A percentile compares a stretch with the other conserved stretches of the same genome.
These are phyloP conservation scores for Verticillium klebahnii DNA, from an alignment of 2,329 filamentous ascomycete species.

Conservation along the genomic window DNA sequence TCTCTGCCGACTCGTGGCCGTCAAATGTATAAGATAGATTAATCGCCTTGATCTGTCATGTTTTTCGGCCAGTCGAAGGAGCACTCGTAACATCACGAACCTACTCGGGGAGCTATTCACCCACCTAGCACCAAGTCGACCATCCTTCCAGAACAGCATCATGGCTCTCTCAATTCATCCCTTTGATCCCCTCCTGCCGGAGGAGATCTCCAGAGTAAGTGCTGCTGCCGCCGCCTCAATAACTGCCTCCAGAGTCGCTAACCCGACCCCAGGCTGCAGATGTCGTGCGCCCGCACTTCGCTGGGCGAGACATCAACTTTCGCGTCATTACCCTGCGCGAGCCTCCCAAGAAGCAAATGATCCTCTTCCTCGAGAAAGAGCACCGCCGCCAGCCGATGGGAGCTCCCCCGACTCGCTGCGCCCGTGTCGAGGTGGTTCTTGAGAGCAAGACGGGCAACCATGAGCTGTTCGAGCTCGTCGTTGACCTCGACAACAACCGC, in stretches of 20 bases:
- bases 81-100: too few relatives aligned
- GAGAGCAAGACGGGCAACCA: conserved; percentile 5
- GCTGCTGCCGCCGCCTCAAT: neutral
- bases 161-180: conserved; percentile 11
- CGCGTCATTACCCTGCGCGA: conserved; percentile 46
- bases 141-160: neutral
- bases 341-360: conserved; percentile 42
- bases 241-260: neutral
- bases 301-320: conserved; percentile 27
- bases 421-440: conserved; percentile 32
- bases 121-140: neutral
- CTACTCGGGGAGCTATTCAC: too few relatives aligned
- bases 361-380: conserved; percentile 38
- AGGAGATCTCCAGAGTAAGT: conserved; percentile 18
- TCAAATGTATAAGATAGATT: too few relatives aligned
- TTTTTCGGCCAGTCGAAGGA: too few relatives aligned
- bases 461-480: conserved; percentile 22
- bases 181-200: conserved; percentile 19
- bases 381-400: conserved; percentile 16
- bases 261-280: conserved; percentile 14
- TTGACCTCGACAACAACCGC: conserved; percentile 19
- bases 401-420: conserved; percentile 26
- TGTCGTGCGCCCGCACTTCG: conserved; percentile 17
- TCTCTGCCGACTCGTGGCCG: too few relatives aligned
- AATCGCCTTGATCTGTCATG: too few relatives aligned